These are phyloP conservation scores for Fusarium torreyae DNA, from an alignment of 2,329 filamentous ascomycete genomes.

Conservation along the genomic window DNA sequence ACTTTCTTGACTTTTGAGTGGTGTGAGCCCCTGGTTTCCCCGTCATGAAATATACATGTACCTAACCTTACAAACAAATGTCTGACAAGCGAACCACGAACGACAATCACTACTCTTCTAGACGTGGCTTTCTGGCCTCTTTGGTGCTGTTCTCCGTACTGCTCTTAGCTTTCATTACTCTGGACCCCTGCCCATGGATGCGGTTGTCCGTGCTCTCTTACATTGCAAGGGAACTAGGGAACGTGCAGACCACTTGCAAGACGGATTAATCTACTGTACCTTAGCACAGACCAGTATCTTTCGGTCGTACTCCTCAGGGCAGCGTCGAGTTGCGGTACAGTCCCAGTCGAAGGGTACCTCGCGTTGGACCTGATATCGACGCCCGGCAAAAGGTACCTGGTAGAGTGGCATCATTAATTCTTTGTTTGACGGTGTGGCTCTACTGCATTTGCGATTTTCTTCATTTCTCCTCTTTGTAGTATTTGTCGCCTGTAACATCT, in stretches of 20 bases:
- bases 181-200: constrained; percentile 37
- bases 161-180: constrained; percentile 12
- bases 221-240: constrained; percentile 35
- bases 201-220: constrained; percentile 39
- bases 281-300: constrained; percentile 38
- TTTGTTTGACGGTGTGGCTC: constrained; percentile 34
- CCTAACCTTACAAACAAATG: background rate
- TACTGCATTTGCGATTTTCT: constrained; percentile 9
- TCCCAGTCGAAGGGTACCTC: background rate
- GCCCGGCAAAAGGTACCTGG: constrained; percentile 16
- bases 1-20: constrained; percentile 15
- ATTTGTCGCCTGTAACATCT: constrained; percentile 2
- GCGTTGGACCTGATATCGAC: constrained; percentile 11
- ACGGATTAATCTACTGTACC: constrained; percentile 26
- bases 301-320: constrained; percentile 25
- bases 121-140: constrained; percentile 35
- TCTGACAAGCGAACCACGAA: constrained; percentile 10
- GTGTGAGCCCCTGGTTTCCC: constrained; percentile 15
- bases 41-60: constrained; percentile 1
- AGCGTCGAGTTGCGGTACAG: constrained; percentile 10
- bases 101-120: constrained; percentile 39
- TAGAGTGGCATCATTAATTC: constrained; percentile 36
- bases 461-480: constrained; percentile 10
- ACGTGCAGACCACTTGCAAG: constrained; percentile 29
- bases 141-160: constrained; percentile 24